A percentile compares a stretch with the other conserved stretches of the same genome.
These are phyloP conservation scores for Lolium multiflorum DNA, from an alignment of 176 grass and related monocot species.

Conservation along the genomic window DNA sequence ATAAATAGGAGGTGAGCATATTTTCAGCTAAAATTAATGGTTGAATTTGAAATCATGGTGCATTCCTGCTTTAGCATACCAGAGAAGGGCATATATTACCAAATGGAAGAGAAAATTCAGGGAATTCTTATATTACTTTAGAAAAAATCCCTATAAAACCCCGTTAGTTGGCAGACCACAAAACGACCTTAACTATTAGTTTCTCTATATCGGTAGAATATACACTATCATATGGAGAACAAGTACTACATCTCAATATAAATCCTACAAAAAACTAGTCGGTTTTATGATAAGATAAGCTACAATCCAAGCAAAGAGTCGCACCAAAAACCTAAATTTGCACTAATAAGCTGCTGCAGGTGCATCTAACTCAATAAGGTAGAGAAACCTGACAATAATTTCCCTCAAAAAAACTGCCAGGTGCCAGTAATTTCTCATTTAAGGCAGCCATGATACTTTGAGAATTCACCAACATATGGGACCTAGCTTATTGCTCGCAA, in stretches of 20 bases:
- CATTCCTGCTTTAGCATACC: not conserved
- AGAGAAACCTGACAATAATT: not conserved
- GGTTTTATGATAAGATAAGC: not conserved
- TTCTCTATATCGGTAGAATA: too few species aligned
- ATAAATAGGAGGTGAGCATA: not conserved
- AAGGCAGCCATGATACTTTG: not conserved
- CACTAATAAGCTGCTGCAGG: not conserved
- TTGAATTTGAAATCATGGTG: not conserved
- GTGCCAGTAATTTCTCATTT: too few species aligned
- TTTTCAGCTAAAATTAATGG: not conserved
- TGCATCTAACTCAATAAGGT: not conserved
- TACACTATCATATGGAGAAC: too few species aligned
- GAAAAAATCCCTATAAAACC: not conserved
- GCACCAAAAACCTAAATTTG: not conserved
- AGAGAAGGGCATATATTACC: not conserved
- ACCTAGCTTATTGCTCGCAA: not conserved
- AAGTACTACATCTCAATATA: too few species aligned
- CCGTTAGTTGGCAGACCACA: not conserved
- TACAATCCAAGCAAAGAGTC: not conserved
- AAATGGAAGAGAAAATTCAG: not conserved
- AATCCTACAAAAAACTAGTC: too few species aligned
- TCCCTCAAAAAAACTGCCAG: too few species aligned
- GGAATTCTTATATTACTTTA: not conserved
- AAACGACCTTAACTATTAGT: not conserved
- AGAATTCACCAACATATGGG: not conserved